Base-by-base conservation (phyloP, 345 rosid genomes). In the Raphanus sativus region DNA sequence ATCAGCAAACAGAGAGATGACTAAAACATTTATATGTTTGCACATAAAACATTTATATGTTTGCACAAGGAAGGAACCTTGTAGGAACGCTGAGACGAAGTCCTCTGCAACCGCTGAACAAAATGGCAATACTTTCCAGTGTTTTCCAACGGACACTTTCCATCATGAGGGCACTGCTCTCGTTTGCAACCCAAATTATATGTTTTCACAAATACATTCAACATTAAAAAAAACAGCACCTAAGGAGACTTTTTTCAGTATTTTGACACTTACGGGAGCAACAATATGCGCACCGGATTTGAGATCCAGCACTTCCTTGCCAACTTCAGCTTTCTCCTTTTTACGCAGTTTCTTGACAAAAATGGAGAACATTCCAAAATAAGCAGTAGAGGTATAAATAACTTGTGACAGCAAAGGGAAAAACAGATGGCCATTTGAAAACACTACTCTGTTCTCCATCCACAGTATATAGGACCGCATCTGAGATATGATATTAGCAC, bases 381-480 rank as follows among this genome's bases (percentile, higher is more conserved):
- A n/a, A 65, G 45, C 71, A 63, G 65, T 28, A 82, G 80, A 38
- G 63, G 55, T 15, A 59, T 7, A 60, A 34, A 12, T 17, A 17
- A 17, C 40, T 17, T 34, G 6, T 1, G 61, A 38, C 15, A 52
- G 16, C 55, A 50, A 50, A 28, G 16, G 26, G 63, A 58, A 67
- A 2, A 2, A 42, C 45, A 33, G 28, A 38, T 61, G 36, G 64
- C 52, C 70, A 75, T 33, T 32, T 55, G 72, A 64, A 52, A 60
- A 28, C 48, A 48, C 45, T 83, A 93, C 99, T 82, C 99, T 87
- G 64, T 88, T 86, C 81, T 95, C 99, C 97, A 95, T 88, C 99
- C 99, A 93, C 70, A 95, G 78, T 85, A 95, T 82, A 82, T 92
- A 96, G 73, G 98, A 92, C 15, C 96, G 91, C 98, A 92, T 92